Conservation (phyloP, 495 filamentous ascomycete genomes). For the Penicillium chermesinum region DNA sequence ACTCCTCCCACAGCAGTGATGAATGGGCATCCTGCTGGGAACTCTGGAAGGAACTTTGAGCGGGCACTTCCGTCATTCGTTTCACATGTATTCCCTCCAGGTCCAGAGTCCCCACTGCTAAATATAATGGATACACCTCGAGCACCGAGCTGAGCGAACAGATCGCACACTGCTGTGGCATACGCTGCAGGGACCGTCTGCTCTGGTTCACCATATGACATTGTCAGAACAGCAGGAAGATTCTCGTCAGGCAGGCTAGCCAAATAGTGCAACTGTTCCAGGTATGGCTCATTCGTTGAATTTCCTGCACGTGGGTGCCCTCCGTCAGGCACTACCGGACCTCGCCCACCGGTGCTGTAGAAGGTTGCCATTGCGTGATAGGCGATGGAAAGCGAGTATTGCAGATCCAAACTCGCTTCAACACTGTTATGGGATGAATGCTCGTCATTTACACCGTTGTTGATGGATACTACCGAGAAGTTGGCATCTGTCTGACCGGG, state of each 20-base stretch:
- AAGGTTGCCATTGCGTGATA: conserved; percentile 55
- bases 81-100: conserved; percentile 50
- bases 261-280: conserved; percentile 72
- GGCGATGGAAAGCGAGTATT: conserved; percentile 60
- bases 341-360: conserved; percentile 63
- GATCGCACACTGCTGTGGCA: conserved; percentile 58
- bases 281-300: conserved; percentile 74
- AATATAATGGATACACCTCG: conserved; percentile 69
- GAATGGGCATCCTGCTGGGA: conserved; percentile 76
- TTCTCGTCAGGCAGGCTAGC: conserved; percentile 53
- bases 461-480: conserved; percentile 58
- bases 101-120: conserved; percentile 66
- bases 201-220: conserved; percentile 57
- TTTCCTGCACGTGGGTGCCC: conserved; percentile 34
- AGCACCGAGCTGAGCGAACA: conserved; percentile 67
- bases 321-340: conserved; percentile 50
- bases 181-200: conserved; percentile 54
- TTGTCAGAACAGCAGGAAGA: conserved; percentile 68
- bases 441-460: conserved; percentile 54
- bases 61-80: conserved; percentile 61
- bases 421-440: conserved; percentile 23
- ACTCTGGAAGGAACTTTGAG: conserved; percentile 59
- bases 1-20: conserved; percentile 76
- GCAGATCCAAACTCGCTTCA: conserved; percentile 70
- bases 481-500: conserved; percentile 50